phyloP scores from a whole-genome alignment of 164 flowering plant species.

The Dillenia turbinata region DNA sequence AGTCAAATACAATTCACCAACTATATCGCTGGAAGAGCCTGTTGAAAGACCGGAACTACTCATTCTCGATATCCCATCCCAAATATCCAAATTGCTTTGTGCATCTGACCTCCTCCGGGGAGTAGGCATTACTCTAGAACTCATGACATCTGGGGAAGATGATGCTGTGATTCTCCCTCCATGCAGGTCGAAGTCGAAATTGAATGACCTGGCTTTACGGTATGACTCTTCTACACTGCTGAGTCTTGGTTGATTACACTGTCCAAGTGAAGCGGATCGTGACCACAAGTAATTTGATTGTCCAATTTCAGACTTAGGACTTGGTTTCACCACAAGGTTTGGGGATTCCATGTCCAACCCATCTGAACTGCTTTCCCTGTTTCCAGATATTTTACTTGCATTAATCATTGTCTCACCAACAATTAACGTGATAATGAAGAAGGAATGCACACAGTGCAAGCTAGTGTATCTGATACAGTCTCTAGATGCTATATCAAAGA shows the following conservation, averaged over 20 bases:
- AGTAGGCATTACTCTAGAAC: conserved; percentile 13
- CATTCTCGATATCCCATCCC: conserved; percentile 13
- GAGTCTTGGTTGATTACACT: conserved; percentile 4
- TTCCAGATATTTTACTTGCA: conserved; percentile 3
- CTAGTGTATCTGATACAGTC: too few species aligned
- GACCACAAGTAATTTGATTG: conserved; percentile 16
- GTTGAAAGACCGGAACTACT: conserved; percentile 21
- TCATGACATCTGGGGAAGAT: conserved; percentile 15
- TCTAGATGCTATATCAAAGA: background rate
- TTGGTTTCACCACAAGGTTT: conserved; percentile 18
- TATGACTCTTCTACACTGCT: conserved; percentile 20
- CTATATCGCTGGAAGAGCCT: conserved; percentile 25
- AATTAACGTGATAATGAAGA: too few species aligned
- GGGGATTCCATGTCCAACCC: conserved; percentile 12
- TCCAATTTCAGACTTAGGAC: conserved; percentile 18
- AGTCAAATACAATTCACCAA: conserved; percentile 10
- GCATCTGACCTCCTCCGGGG: conserved; percentile 13
- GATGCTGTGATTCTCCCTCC: conserved; percentile 3
- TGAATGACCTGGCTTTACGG: conserved; percentile 22
- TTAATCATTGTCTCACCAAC: background rate
- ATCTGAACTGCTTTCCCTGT: conserved; percentile 36
- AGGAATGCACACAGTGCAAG: background rate
- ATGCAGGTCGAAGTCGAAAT: background rate
- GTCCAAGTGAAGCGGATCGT: conserved; percentile 14
- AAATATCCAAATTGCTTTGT: conserved; percentile 20